These are phyloP conservation scores for Helianthus annuus DNA, from an alignment of 129 eudicot species.

Conservation along the genomic window HanXRQr2.0-SUNRISE NC_035442.2:83912205-83912704, in stretches of 20 bases:
- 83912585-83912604: not conserved
- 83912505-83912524: conserved; percentile 87
- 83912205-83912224: no score
- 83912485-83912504: conserved; percentile 63
- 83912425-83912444: not conserved
- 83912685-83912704: conserved; percentile 85
- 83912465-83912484: conserved; percentile 20
- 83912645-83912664: conserved; percentile 97
- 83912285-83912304: not conserved
- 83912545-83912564: conserved; percentile 97
- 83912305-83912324: not conserved
- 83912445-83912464: not conserved
- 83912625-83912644: conserved; percentile 52
- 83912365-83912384: not conserved
- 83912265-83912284: not conserved
- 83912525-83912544: conserved; percentile 62
- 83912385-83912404: not conserved
- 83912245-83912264: not conserved
- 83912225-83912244: no score
- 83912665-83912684: conserved; percentile 89
- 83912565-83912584: conserved; percentile 26
- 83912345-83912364: not conserved
- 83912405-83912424: no score
- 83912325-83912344: not conserved
- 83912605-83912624: conserved; percentile 1